Conservation (phyloP, 345 rosid species). For the Sonneratia caseolaris region DNA sequence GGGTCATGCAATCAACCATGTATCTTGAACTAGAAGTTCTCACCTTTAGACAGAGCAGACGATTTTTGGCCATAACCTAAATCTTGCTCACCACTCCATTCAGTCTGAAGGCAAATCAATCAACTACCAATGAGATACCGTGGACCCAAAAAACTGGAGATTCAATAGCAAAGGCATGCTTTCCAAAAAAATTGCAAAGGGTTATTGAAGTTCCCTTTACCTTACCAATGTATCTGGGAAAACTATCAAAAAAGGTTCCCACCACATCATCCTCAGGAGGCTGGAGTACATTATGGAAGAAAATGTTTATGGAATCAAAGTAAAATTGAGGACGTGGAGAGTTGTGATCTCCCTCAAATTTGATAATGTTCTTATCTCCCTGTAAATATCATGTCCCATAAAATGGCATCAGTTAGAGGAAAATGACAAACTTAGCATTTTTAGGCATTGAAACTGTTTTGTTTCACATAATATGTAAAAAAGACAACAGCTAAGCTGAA, state of each 20-base stretch:
- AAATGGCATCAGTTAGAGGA: background rate
- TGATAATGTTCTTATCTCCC: slow-evolving; percentile 95
- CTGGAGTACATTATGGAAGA: slow-evolving; percentile 78
- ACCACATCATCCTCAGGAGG: slow-evolving; percentile 80
- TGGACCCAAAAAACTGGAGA: slow-evolving; percentile 10
- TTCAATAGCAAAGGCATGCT: background rate
- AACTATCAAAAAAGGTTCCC: slow-evolving; percentile 41
- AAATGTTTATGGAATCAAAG: slow-evolving; percentile 84
- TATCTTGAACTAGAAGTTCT: background rate
- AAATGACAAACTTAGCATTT: background rate
- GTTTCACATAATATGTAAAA: background rate
- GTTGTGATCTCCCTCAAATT: slow-evolving; percentile 95
- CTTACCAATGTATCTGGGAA: slow-evolving; percentile 61
- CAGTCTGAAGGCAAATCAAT: slow-evolving; percentile 41
- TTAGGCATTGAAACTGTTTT: background rate
- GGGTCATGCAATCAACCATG: background rate
- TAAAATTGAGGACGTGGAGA: slow-evolving; percentile 92
- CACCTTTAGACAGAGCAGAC: slow-evolving; percentile 37
- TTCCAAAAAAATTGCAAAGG: background rate
- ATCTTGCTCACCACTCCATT: slow-evolving; percentile 44
- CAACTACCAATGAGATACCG: slow-evolving; percentile 17
- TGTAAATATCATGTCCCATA: slow-evolving; percentile 11
- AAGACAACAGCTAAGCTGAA: background rate
- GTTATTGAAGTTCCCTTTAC: slow-evolving; percentile 27
- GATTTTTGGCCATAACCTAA: slow-evolving; percentile 32